Base-by-base conservation (phyloP, 108 stramenopile species). In the Cyclotella cryptica region DNA sequence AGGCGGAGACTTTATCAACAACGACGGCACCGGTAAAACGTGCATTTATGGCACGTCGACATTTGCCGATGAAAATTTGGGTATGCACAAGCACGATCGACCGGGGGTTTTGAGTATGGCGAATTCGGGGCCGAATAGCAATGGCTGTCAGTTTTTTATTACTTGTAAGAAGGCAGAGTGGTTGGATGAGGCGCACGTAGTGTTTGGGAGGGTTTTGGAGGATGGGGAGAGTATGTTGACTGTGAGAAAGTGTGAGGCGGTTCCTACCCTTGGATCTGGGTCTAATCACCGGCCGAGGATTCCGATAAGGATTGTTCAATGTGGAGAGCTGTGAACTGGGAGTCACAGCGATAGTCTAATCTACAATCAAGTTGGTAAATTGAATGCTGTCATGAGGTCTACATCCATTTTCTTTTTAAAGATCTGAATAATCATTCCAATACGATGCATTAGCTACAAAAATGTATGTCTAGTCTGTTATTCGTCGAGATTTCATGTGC, bases 131-230 rank as follows among this genome's bases (percentile, higher is more conserved):
- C 93, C 96, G 0, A 91, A 98, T 78, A 84, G 88, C 5, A 98
- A 98, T 78, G 98, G 98, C 39, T 98, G 98, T 69, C 98, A 98
- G 76, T 99, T 99, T 68, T 99, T 98, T 78, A 95, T 99, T 30
- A 99, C 97, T 9, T 96, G 91, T 63, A 96, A 92, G 13, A 92
- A 92, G 51, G 88, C 92, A 18, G 96, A 96, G 22, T 96, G 95
- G 95, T 67, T 96, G 73, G 97, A 99, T 84, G 96, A 93, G 46
- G 92, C 92, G 85, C 97, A 98, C 74, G 87, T 88, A 9, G 97
- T 98, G 17, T 98, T 98, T 88, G 98, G 98, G 35, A 92, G 91
- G 77, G 98, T 99, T 14, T 82, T 99, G 67, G 98, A 98, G 76
- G 92, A 87, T 41, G 76, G 76, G 22, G 81, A 83, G 49, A 95